Base-by-base conservation (phyloP, 164 flowering plant genomes). In the Tetrastigma voinierianum region DNA sequence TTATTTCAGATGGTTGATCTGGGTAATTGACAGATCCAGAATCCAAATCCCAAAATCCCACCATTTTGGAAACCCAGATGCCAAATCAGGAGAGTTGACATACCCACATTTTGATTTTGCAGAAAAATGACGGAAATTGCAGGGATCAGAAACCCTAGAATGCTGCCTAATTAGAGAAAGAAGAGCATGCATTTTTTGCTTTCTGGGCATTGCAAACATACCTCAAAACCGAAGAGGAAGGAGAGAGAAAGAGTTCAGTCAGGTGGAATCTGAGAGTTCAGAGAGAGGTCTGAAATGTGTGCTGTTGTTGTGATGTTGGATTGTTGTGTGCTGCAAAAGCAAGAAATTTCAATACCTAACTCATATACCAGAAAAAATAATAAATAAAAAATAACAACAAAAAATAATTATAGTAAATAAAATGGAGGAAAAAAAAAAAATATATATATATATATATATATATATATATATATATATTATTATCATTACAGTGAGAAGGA, bases 41-140 rank as follows among this genome's bases (percentile, higher is more conserved):
- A 32, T 24, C 66, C 57, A 48, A 59, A 52, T 17, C 49, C 58
- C 46, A n/a, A 51, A 47, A 61, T 15, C 60, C 57, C 32, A 40
- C 68, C 40, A 61, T 45, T 20, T 46, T 49, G 8, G 46, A 67
- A 67, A 64, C 77, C 77, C 75, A 71, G 16, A 44, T 65, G 67
- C 57, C 61, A 64, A 70, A 69, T 56, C 61, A 47, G 19, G 6
- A 56, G 40, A 46, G 45, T 9, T 54, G 25, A 19, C 46, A 67
- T 25, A 68, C 71, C 81, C 73, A 78, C 67, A 73, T 75, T 75
- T 11, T 55, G 62, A 69, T 71, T 75, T 69, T 43, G n/a, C 13
- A 14, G 6, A 60, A 57, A 55, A 55, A 46, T 18, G 14, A 46
- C 1, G 10, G 12, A 48, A 70, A 59, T 53, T 52, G 52, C 12